A percentile compares a stretch with the other conserved stretches of the same genome.
phyloP scores from a whole-genome alignment of 169 alveolate genomes.

The Perkinsus olseni region DNA sequence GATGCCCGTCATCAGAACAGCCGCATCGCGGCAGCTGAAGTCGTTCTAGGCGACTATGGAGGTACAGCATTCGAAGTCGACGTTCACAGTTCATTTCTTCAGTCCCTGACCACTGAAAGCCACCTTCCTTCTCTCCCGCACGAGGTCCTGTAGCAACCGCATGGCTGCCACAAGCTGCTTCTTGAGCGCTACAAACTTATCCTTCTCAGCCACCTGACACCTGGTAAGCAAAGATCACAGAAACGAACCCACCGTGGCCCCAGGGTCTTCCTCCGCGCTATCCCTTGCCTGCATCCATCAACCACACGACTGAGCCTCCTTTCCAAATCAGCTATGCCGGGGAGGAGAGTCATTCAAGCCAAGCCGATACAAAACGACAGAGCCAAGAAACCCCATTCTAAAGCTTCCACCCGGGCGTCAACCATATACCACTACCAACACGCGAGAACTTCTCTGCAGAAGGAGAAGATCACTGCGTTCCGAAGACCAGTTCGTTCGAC shows the following conservation, averaged over 20 bases:
- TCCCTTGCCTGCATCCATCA: neutral
- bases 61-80: too few species aligned
- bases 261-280: neutral
- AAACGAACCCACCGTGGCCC: neutral
- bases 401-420: neutral
- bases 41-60: neutral
- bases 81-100: neutral
- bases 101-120: neutral
- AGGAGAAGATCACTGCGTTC: too few species aligned
- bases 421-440: too few species aligned
- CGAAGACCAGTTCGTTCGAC: too few species aligned
- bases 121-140: neutral
- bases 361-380: too few species aligned
- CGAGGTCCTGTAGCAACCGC: neutral
- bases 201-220: neutral
- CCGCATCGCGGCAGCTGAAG: neutral
- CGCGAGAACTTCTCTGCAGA: too few species aligned
- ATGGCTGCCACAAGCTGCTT: neutral
- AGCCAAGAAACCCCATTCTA: neutral
- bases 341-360: neutral
- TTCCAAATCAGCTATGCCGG: neutral
- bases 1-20: neutral
- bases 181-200: neutral
- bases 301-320: neutral
- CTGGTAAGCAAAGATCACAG: neutral